Conservation (phyloP, 225 moss, liverwort and hornwort genomes). For the Polytrichum formosum region DNA sequence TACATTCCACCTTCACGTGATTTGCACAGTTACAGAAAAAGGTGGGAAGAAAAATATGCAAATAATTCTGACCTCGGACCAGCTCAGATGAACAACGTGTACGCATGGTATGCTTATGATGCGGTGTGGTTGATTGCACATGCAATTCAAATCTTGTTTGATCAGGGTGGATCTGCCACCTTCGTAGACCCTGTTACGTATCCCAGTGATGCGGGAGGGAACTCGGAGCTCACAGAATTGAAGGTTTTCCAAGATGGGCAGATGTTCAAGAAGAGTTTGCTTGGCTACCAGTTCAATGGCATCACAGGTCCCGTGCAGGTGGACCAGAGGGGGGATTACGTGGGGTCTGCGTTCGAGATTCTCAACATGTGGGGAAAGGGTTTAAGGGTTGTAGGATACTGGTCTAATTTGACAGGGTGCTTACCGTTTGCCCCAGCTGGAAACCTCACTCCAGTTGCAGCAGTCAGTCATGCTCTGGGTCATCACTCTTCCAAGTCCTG, state of each 20-base stretch:
- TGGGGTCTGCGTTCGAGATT: conserved; percentile 62
- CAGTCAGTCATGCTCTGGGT: conserved; percentile 16
- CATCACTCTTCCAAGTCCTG: conserved; percentile 29
- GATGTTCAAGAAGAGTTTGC: conserved; percentile 42
- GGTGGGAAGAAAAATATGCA: conserved; percentile 37
- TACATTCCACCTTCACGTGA: conserved; percentile 49
- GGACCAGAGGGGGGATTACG: conserved; percentile 58
- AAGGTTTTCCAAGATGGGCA: conserved; percentile 55
- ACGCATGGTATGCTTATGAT: conserved; percentile 50
- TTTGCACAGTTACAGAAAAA: conserved; percentile 38
- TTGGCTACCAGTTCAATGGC: conserved; percentile 44
- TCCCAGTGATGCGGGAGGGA: conserved; percentile 31
- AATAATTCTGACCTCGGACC: conserved; percentile 4
- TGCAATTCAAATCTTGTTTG: conserved; percentile 21
- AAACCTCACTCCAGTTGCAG: conserved; percentile 16
- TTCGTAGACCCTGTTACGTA: conserved; percentile 33
- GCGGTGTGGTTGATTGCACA: conserved; percentile 53
- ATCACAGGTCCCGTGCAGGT: conserved; percentile 57
- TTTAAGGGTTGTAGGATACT: conserved; percentile 70
- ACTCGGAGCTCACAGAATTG: conserved; percentile 45
- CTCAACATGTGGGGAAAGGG: conserved; percentile 77
- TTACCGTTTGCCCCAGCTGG: conserved; percentile 32
- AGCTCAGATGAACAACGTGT: conserved; percentile 53
- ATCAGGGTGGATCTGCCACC: conserved; percentile 21
- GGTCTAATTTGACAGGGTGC: conserved; percentile 61